Evolutionary conservation across 306 rosid genomes (phyloP).

Genomic region (Medicago ruthenica): DNA sequence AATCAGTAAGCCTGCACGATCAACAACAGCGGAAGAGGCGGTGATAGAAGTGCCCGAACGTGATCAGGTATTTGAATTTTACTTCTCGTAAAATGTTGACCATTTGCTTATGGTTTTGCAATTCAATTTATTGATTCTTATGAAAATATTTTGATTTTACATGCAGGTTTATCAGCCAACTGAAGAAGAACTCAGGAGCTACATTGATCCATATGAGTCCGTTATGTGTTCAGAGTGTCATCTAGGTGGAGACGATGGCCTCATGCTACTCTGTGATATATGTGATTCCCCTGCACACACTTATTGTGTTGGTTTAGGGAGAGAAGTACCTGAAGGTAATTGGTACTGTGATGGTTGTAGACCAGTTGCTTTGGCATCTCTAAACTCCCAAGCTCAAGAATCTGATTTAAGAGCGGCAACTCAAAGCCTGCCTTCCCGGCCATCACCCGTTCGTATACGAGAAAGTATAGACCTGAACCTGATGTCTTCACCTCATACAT

Average conservation of each 20-base stretch:
- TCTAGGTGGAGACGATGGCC: constrained; percentile 89
- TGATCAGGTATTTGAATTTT: constrained; percentile 76
- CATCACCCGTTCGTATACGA: constrained; percentile 52
- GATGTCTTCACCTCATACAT: constrained; percentile 63
- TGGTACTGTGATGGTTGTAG: constrained; percentile 93
- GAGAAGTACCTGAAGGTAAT: constrained; percentile 91
- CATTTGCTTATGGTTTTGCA: constrained; percentile 18
- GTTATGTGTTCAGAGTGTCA: constrained; percentile 93
- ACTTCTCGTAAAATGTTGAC: constrained; percentile 43
- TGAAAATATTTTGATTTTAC: constrained; percentile 33
- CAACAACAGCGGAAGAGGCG: constrained; percentile 65
- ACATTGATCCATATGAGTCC: constrained; percentile 87
- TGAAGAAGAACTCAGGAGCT: constrained; percentile 97
- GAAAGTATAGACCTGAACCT: constrained; percentile 83
- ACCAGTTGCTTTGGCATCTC: constrained; percentile 75
- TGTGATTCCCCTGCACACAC: constrained; percentile 99
- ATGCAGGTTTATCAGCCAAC: constrained; percentile 97
- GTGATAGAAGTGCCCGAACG: constrained; percentile 85
- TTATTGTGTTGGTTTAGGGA: constrained; percentile 90
- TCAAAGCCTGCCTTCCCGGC: constrained; percentile 58
- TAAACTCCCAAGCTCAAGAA: constrained; percentile 73
- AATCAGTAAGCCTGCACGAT: constrained; percentile 78
- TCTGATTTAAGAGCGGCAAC: constrained; percentile 59
- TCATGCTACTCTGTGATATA: constrained; percentile 90
- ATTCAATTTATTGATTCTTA: constrained; percentile 30